Evolutionary conservation across 129 eudicot species (phyloP), one percentile per base, ranked within the genome.

Genomic region (Silybum marianum): DNA sequence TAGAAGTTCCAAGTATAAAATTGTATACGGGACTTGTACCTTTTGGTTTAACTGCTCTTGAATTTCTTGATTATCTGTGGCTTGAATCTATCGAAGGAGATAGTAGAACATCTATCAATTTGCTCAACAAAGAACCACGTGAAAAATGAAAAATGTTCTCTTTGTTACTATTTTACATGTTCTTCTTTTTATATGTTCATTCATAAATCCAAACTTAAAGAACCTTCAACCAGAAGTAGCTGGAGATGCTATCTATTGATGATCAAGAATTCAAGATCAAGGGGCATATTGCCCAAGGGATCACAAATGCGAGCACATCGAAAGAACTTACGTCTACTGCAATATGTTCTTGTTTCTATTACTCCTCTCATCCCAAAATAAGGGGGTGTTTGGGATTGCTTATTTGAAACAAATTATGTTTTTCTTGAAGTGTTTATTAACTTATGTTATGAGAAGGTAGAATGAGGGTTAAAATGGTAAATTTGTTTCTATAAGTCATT

Each of bases 11-110:
- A 32, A n/a, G 69, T 36, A 14, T 10, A 72, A 30, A 36, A 42
- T 40, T 34, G 65, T 58, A 73, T 10, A 18, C 32, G 51, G 63
- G 14, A 6, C 18, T 18, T 34, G 22, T 74, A 93, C 98, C 96
- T 93, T 90, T 77, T 86, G 89, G 84, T 81, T 84, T 70, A 93
- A 90, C 83, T 90, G 96, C 78, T 93, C 96, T 73, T 93, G 98
- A 66, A 90, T 89, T 73, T 89, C 84, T 73, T 89, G 88, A 78
- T 93, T 93, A 71, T 93, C 93, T 5, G 92, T 91, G 72, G 82
- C 79, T 90, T 88, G 90, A 66, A 91, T 96, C 98, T 93, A 82
- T 39, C 73, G 82, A 84, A 58, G 63, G 71, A 13, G 84, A 77
- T 42, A 48, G 34, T 7, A 28, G 58, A 73, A 19, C 19, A 77